A percentile compares a stretch with the other conserved stretches of the same genome.
Evolutionary conservation across 371 early-diverging fungal genomes (phyloP).

Genomic region (Syncephalastrum contaminatum): DNA sequence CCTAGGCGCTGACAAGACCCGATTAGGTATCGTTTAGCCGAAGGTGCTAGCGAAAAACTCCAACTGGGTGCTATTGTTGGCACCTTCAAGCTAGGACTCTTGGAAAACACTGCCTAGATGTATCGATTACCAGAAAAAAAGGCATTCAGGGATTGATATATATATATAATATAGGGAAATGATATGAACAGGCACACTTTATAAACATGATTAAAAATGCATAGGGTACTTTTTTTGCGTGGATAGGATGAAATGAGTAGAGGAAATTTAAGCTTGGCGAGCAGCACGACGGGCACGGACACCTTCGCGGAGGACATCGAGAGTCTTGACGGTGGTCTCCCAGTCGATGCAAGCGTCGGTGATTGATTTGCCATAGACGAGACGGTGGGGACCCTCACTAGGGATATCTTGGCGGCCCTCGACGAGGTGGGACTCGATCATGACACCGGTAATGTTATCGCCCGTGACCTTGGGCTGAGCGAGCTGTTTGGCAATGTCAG

Average conservation of each 20-base stretch:
- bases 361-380: constrained; percentile 72
- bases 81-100: constrained; percentile 65
- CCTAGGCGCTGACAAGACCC: not conserved
- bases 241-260: too few relatives aligned
- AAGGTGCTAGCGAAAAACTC: constrained; percentile 79
- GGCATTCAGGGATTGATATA: too few relatives aligned
- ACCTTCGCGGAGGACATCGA: constrained; percentile 64
- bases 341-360: constrained; percentile 84
- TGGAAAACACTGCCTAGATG: too few relatives aligned
- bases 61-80: constrained; percentile 83
- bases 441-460: constrained; percentile 73
- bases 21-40: constrained; percentile 69
- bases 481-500: constrained; percentile 58
- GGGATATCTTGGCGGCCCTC: constrained; percentile 79
- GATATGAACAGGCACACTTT: too few relatives aligned
- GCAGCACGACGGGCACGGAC: constrained; percentile 65
- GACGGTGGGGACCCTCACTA: constrained; percentile 48
- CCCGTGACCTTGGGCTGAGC: constrained; percentile 44
- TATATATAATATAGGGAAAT: too few relatives aligned
- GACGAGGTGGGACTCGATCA: constrained; percentile 81
- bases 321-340: constrained; percentile 69
- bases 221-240: too few relatives aligned
- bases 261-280: constrained; percentile 8
- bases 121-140: too few relatives aligned
- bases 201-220: too few relatives aligned